Percentiles rank a stretch among this genome's conserved stretches.
These are phyloP conservation scores for Paracoccidioides brasiliensis DNA, from an alignment of 2,329 filamentous ascomycete genomes.

Conservation along the genomic window DNA sequence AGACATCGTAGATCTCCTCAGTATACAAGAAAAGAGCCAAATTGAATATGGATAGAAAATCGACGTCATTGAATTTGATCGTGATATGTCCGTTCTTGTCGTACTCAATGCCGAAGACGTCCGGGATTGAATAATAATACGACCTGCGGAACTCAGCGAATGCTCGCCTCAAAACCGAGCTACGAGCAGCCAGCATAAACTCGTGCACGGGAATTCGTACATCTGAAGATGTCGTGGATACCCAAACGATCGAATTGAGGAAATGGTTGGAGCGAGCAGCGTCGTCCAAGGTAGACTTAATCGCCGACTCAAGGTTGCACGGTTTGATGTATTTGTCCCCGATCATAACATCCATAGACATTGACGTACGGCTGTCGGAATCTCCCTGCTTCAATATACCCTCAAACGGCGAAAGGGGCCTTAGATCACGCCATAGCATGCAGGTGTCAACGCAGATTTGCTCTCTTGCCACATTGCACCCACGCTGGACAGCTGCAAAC, in stretches of 20 bases:
- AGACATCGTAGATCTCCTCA: constrained; percentile 68
- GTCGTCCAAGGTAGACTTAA: constrained; percentile 19
- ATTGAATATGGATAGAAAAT: constrained; percentile 68
- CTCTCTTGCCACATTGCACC: constrained; percentile 66
- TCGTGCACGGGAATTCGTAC: constrained; percentile 67
- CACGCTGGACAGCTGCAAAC: constrained; percentile 74
- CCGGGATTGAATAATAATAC: constrained; percentile 44
- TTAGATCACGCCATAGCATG: constrained; percentile 60
- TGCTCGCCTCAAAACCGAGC: constrained; percentile 50
- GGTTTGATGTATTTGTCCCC: not conserved
- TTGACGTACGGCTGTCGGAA: constrained; percentile 21
- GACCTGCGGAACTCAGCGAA: constrained; percentile 45
- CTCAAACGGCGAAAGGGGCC: constrained; percentile 54
- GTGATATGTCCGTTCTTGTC: constrained; percentile 39
- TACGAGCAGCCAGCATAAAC: constrained; percentile 66
- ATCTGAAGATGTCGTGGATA: constrained; percentile 49
- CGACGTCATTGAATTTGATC: constrained; percentile 56
- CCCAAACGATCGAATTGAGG: constrained; percentile 24
- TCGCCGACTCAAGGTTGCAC: constrained; percentile 13
- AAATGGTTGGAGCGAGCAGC: constrained; percentile 13
- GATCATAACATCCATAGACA: not conserved
- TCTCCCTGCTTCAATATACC: constrained; percentile 36
- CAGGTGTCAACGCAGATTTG: constrained; percentile 54
- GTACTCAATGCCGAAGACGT: constrained; percentile 46
- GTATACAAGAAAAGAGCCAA: constrained; percentile 68